Base-by-base conservation (phyloP, 2,329 filamentous ascomycete species). In the Diaporthe eres region DNA sequence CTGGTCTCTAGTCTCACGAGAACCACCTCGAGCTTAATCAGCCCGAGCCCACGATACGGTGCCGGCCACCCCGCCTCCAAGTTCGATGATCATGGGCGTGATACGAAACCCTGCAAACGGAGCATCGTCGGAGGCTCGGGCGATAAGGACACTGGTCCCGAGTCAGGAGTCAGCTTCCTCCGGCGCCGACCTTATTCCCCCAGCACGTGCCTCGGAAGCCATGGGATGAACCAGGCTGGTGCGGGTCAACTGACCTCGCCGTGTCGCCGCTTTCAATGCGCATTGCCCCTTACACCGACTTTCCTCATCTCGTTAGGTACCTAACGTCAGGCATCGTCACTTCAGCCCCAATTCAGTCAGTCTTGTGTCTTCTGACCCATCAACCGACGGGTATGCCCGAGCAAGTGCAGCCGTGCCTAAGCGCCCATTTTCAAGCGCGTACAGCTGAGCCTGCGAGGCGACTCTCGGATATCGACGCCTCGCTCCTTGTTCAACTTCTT, bases 261-360 rank as follows among this genome's bases (percentile, higher is more conserved):
- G 65, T 55, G 49, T 70, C 49, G 65, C 65, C n/a, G 49, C 49
- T 22, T 42, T 70, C n/a, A 70, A 70, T 70, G 65, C 65, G 65
- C 49, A 42, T 42, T 53, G 34, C 65, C 65, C 65, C 34, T 70
- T 55, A 42, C 65, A 70, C 65, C 65, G 65, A 70, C 65, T 55
- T 70, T 70, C 65, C 49, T 39, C 65, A 39, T 53, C 34, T 68
- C 47, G 19, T 39, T 19, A 42, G 65, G 44, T n/a, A 34, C 47
- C 37, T 7, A 4, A n/a, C 34, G 65, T 55, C 65, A 39, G 49
- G 65, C 65, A 70, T 70, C 42, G 63, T 51, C n/a, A 39, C 34
- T 55, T 70, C 6, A 37, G 28, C 12, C 65, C 65, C 22, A 42
- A 28, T 25, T 9, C 49, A 28, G 49, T 37, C 63, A 47, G 25